phyloP scores from a whole-genome alignment of 306 rosid species.

The Trifolium dubium region DNA sequence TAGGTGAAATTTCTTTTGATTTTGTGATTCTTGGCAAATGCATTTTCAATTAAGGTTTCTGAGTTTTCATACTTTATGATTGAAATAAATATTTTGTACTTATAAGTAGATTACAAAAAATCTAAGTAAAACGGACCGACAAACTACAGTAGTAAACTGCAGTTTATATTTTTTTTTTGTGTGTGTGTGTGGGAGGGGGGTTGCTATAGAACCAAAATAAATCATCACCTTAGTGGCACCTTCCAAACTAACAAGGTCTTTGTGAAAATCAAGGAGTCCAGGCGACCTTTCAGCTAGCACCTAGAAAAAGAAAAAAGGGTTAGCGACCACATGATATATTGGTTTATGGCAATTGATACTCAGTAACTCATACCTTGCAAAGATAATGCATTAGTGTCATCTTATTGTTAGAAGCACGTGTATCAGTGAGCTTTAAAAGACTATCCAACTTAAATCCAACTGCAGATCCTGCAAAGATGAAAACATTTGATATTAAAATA shows the following conservation, averaged over 20 bases:
- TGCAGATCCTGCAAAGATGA: slow-evolving; percentile 77
- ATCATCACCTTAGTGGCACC: slow-evolving; percentile 77
- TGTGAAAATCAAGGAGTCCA: slow-evolving; percentile 84
- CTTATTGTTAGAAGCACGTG: slow-evolving; percentile 85
- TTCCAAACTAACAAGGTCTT: slow-evolving; percentile 84
- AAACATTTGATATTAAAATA: slow-evolving; percentile 36
- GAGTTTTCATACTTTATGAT: not conserved
- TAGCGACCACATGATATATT: slow-evolving; percentile 37
- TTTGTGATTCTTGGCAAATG: slow-evolving; percentile 18
- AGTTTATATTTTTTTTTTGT: slow-evolving; percentile 12
- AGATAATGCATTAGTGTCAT: slow-evolving; percentile 99
- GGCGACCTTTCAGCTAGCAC: slow-evolving; percentile 83
- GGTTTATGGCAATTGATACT: slow-evolving; percentile 31
- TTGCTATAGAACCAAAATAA: slow-evolving; percentile 31
- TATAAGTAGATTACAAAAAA: slow-evolving; percentile 32
- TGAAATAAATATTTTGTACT: not conserved
- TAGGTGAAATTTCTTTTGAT: slow-evolving; percentile 32
- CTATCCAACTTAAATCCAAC: slow-evolving; percentile 98
- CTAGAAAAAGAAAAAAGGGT: slow-evolving; percentile 44
- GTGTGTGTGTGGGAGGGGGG: not conserved
- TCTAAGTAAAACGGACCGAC: slow-evolving; percentile 30
- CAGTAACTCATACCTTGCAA: slow-evolving; percentile 70
- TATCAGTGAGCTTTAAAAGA: slow-evolving; percentile 90
- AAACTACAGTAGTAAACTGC: slow-evolving; percentile 14
- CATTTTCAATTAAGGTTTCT: slow-evolving; percentile 30